Evolutionary conservation across 495 filamentous ascomycete genomes (phyloP).

Genomic region (Patellaria atrata): DNA sequence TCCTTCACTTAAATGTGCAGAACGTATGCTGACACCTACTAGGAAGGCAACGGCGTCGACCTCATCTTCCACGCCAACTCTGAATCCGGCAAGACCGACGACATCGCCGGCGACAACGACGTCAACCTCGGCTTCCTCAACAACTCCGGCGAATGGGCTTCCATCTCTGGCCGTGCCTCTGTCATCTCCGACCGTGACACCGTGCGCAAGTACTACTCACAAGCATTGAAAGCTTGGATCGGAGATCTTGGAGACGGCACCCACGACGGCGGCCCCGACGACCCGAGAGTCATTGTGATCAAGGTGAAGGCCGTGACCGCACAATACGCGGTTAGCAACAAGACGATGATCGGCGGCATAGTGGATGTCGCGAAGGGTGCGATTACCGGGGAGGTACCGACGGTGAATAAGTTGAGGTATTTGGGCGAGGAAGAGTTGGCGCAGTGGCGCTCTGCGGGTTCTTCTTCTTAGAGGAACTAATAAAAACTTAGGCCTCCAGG

Average conservation of each 20-base stretch:
- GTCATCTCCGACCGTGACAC: conserved; percentile 52
- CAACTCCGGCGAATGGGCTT: conserved; percentile 62
- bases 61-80: conserved; percentile 91
- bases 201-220: conserved; percentile 66
- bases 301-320: conserved; percentile 47
- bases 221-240: conserved; percentile 68
- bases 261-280: conserved; percentile 68
- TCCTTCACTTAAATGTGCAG: too few relatives aligned
- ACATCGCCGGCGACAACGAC: conserved; percentile 58
- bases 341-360: conserved; percentile 41
- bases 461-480: too few relatives aligned
- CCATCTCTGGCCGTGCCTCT: conserved; percentile 54
- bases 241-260: conserved; percentile 81
- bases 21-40: too few relatives aligned
- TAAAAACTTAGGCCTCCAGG: too few relatives aligned
- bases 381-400: conserved; percentile 54
- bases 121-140: conserved; percentile 82
- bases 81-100: conserved; percentile 81
- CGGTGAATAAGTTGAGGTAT: conserved; percentile 67
- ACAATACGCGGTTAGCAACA: conserved; percentile 43
- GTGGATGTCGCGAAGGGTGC: conserved; percentile 64
- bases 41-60: conserved; percentile 71
- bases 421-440: conserved; percentile 52
- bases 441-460: too few relatives aligned
- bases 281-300: conserved; percentile 66